phyloP scores from a whole-genome alignment of 2,329 filamentous ascomycete species.

The Fusarium sp. region DNA sequence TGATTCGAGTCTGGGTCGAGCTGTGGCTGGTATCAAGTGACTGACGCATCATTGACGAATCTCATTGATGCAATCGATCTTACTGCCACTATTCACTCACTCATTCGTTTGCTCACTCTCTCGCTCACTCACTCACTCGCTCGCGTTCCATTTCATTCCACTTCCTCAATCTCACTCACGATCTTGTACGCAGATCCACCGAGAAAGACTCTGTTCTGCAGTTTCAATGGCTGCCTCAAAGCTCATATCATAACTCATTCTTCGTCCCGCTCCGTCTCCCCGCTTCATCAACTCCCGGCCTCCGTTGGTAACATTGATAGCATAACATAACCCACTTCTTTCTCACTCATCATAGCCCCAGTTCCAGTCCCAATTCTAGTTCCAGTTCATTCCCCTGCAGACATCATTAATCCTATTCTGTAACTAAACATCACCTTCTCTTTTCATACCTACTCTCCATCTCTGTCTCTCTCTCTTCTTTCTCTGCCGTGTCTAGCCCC shows the following conservation, averaged over 20 bases:
- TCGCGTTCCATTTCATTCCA: not conserved
- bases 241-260: constrained; percentile 14
- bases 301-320: constrained; percentile 8
- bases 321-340: constrained; percentile 27
- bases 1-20: not conserved
- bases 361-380: not conserved
- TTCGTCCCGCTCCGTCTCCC: constrained; percentile 2
- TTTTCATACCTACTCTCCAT: not conserved
- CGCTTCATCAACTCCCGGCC: constrained; percentile 27
- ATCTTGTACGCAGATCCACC: not conserved
- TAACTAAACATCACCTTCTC: constrained; percentile 22
- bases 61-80: constrained; percentile 21
- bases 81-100: not conserved
- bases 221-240: constrained; percentile 3
- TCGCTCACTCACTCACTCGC: not conserved
- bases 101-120: not conserved
- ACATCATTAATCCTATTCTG: constrained; percentile 20
- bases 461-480: not conserved
- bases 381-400: constrained; percentile 12
- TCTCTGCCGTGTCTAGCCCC: constrained; percentile 23
- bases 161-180: not conserved
- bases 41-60: constrained; percentile 40
- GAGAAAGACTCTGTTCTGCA: not conserved
- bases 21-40: constrained; percentile 39
- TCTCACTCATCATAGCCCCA: constrained; percentile 22